Percentiles rank a stretch among this genome's conserved stretches.
Evolutionary conservation across 176 grass and related monocot species (phyloP).

Genomic region (Musa schizocarpa): DNA sequence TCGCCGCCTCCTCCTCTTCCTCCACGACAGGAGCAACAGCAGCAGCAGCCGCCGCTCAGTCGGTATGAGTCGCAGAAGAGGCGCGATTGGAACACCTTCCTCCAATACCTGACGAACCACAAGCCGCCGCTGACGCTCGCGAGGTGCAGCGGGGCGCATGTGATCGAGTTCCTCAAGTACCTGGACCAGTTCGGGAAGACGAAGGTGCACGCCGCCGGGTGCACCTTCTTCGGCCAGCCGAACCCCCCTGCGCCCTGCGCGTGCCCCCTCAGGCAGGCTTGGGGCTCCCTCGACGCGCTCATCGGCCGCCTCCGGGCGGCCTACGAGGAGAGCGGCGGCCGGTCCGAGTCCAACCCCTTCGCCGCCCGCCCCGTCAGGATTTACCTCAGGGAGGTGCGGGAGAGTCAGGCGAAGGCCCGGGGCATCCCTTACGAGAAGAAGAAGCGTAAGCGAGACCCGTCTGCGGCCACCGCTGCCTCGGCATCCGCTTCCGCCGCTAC

Average conservation of each 20-base stretch:
- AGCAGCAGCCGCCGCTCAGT: neutral
- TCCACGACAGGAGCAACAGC: neutral
- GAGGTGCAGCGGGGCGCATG: constrained; percentile 11
- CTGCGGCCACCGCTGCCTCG: too few species aligned
- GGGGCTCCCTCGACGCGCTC: constrained; percentile 19
- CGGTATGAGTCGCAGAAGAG: constrained; percentile 16
- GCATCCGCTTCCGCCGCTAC: too few species aligned
- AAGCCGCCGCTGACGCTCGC: constrained; percentile 11
- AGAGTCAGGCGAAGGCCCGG: constrained; percentile 11
- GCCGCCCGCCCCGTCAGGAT: constrained; percentile 1
- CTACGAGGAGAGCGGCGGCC: constrained; percentile 18
- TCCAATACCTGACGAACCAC: constrained; percentile 13
- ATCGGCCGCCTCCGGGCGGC: constrained; percentile 22
- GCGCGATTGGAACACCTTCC: constrained; percentile 10
- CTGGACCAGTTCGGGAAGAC: constrained; percentile 18
- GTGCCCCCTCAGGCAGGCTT: constrained; percentile 16
- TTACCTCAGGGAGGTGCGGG: constrained; percentile 5
- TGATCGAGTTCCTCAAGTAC: constrained; percentile 15
- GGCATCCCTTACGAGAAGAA: constrained; percentile 16
- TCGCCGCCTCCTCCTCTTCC: neutral
- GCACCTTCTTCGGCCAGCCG: constrained; percentile 13
- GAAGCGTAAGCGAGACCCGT: constrained; percentile 4
- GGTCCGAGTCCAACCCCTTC: constrained; percentile 18
- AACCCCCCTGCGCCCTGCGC: constrained; percentile 10
- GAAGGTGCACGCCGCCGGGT: constrained; percentile 9